phyloP scores from a whole-genome alignment of 1,139 yeast species.

The Pichia sp. region DNA sequence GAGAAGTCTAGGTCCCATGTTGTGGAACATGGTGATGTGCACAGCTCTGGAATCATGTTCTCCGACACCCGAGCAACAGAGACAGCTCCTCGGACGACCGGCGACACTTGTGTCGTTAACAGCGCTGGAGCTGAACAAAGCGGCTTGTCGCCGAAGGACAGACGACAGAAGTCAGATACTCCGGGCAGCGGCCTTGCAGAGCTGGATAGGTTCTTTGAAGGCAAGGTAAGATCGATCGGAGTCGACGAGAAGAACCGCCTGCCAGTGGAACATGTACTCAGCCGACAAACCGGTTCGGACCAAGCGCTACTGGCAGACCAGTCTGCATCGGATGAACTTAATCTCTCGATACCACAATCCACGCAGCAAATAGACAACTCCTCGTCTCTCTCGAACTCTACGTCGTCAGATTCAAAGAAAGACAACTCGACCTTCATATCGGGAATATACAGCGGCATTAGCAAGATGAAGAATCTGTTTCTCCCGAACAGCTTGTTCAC shows the following conservation, averaged over 20 bases:
- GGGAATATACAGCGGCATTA: slow-evolving; percentile 1
- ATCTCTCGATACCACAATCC: background rate
- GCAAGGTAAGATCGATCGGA: slow-evolving; percentile 17
- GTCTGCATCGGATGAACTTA: background rate
- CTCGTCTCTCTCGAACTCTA: background rate
- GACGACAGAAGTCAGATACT: background rate
- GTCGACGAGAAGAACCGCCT: slow-evolving; percentile 15
- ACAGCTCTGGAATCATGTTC: background rate
- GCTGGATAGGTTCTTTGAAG: slow-evolving; percentile 16
- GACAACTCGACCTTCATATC: background rate
- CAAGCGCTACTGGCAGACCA: background rate
- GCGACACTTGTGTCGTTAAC: no score
- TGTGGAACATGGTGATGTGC: slow-evolving; percentile 4
- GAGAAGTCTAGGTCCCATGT: slow-evolving; percentile 1
- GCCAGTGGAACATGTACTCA: slow-evolving; percentile 1
- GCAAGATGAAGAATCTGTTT: background rate
- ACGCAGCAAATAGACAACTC: background rate
- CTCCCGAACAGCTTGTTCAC: background rate
- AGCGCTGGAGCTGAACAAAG: no score
- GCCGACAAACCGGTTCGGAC: background rate
- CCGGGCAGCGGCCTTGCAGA: background rate
- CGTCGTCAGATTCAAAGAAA: background rate
- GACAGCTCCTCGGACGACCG: no score
- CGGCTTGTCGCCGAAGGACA: background rate
- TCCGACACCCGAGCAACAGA: background rate